Percentiles rank a stretch among this genome's conserved stretches.
These are phyloP conservation scores for Aphanomyces invadans DNA, from an alignment of 352 stramenopile species.

Conservation along the genomic window DNA sequence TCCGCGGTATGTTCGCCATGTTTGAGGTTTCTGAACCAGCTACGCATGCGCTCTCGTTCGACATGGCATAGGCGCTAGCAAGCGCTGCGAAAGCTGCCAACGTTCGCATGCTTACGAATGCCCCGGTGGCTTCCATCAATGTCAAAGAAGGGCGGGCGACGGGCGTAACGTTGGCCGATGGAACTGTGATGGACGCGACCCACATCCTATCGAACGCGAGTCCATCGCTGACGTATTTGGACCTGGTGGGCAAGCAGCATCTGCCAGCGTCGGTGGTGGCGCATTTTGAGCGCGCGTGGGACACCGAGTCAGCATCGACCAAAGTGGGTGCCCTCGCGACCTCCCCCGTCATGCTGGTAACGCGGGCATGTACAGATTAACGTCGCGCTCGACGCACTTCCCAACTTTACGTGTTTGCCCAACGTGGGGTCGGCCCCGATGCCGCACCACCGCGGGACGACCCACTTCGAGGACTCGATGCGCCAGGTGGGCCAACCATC, in stretches of 20 bases:
- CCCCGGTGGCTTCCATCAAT: conserved; percentile 56
- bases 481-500: conserved; percentile 34
- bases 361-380: conserved; percentile 63
- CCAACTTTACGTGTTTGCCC: conserved; percentile 77
- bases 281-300: conserved; percentile 76
- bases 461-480: conserved; percentile 82
- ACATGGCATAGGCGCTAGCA: conserved; percentile 50
- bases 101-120: conserved; percentile 60
- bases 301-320: conserved; percentile 67
- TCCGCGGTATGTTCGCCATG: conserved; percentile 13
- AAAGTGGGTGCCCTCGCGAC: conserved; percentile 49
- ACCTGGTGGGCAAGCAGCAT: conserved; percentile 54
- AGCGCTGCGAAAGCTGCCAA: conserved; percentile 54
- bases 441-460: conserved; percentile 79
- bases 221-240: conserved; percentile 73
- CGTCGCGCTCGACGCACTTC: conserved; percentile 68
- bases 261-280: conserved; percentile 48
- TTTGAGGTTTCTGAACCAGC: neutral
- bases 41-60: conserved; percentile 27
- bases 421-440: conserved; percentile 53
- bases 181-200: conserved; percentile 43
- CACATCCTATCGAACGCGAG: conserved; percentile 76
- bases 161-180: conserved; percentile 58
- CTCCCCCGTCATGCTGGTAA: neutral
- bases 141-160: conserved; percentile 35